Conservation (phyloP, 306 rosid genomes). For the Prosopis cineraria region DNA sequence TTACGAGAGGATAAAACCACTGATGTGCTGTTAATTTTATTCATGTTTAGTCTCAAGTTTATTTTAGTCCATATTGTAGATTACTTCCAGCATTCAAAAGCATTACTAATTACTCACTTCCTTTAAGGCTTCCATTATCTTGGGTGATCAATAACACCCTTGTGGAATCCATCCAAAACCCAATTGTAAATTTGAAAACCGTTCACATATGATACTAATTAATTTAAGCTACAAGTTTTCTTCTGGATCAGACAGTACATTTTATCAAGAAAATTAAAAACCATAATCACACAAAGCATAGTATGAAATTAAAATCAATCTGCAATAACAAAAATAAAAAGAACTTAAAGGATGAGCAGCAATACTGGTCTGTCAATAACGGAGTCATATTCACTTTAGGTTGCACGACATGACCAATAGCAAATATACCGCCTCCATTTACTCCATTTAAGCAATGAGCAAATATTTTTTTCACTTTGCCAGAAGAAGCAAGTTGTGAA, state of each 20-base stretch:
- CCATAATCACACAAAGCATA: slow-evolving; percentile 22
- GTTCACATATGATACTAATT: not conserved
- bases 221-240: not conserved
- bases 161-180: slow-evolving; percentile 16
- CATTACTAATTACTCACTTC: not conserved
- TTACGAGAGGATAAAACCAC: slow-evolving; percentile 2
- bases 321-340: slow-evolving; percentile 23
- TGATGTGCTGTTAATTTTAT: not conserved
- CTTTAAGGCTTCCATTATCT: not conserved
- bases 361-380: slow-evolving; percentile 84
- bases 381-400: slow-evolving; percentile 95
- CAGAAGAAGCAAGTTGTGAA: slow-evolving; percentile 94
- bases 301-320: not conserved
- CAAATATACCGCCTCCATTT: slow-evolving; percentile 98
- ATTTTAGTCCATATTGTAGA: not conserved
- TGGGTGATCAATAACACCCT: slow-evolving; percentile 1
- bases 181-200: slow-evolving; percentile 22
- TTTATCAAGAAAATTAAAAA: not conserved
- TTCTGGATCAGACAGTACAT: slow-evolving; percentile 8
- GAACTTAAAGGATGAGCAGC: not conserved
- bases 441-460: slow-evolving; percentile 97
- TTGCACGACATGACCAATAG: slow-evolving; percentile 93
- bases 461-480: slow-evolving; percentile 92
- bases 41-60: not conserved
- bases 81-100: slow-evolving; percentile 8